phyloP scores from a whole-genome alignment of 2,329 filamentous ascomycete genomes.

The Lachnellula willkommii region DNA sequence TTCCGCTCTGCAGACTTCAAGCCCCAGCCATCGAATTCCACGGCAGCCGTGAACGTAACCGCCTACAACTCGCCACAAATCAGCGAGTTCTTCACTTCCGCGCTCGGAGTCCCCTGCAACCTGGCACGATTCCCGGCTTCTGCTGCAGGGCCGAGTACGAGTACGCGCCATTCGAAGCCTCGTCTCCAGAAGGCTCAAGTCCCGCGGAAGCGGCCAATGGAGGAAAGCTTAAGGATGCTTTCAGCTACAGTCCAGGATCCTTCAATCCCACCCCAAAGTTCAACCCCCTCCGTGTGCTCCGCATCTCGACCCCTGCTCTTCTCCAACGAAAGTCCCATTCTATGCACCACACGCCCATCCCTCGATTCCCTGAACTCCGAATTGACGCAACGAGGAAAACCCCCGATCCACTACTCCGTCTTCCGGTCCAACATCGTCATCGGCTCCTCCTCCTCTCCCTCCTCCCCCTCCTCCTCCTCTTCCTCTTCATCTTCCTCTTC shows the following conservation, averaged over 20 bases:
- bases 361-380: constrained; percentile 70
- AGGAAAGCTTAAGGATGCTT: constrained; percentile 7
- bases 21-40: constrained; percentile 1
- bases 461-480: no score
- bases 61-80: constrained; percentile 33
- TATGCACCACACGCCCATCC: constrained; percentile 76
- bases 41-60: constrained; percentile 24
- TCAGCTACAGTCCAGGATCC: constrained; percentile 43
- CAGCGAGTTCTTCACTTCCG: constrained; percentile 70
- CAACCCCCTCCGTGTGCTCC: constrained; percentile 51
- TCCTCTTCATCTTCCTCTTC: constrained; percentile 19
- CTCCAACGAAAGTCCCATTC: constrained; percentile 90
- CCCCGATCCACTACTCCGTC: constrained; percentile 61
- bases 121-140: constrained; percentile 78
- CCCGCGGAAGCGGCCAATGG: constrained; percentile 16
- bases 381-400: constrained; percentile 59
- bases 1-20: neutral
- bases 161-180: constrained; percentile 65
- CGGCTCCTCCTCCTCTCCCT: constrained; percentile 32
- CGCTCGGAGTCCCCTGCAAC: constrained; percentile 72
- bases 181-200: constrained; percentile 56
- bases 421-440: constrained; percentile 90
- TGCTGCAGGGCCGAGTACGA: constrained; percentile 50
- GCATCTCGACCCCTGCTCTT: constrained; percentile 59
- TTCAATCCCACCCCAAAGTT: constrained; percentile 50